A percentile compares a stretch with the other conserved stretches of the same genome.
Evolutionary conservation across 495 filamentous ascomycete genomes (phyloP).

Genomic region (Neurospora cerealis): DNA sequence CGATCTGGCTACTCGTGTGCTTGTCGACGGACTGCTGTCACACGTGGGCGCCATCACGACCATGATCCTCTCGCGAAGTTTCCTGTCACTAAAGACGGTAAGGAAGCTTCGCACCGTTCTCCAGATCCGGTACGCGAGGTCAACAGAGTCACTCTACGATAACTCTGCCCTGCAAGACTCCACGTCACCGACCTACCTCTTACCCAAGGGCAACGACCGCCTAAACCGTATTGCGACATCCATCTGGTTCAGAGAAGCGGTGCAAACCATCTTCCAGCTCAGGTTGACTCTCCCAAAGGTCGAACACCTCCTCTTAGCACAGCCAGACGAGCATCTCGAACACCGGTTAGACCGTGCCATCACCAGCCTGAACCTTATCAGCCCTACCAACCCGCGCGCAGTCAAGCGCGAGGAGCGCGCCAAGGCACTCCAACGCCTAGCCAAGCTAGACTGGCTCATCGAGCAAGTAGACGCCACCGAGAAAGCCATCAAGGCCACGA

Average conservation of each 20-base stretch:
- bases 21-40: constrained; percentile 19
- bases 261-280: not conserved
- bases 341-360: not conserved
- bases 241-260: constrained; percentile 10
- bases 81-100: not conserved
- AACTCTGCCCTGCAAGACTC: not conserved
- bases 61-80: constrained; percentile 5
- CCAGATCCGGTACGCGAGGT: constrained; percentile 1
- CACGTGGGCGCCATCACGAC: constrained; percentile 12
- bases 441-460: constrained; percentile 2
- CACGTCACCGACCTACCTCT: not conserved
- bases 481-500: not conserved
- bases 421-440: not conserved
- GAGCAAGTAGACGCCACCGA: not conserved
- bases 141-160: not conserved
- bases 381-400: not conserved
- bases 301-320: not conserved
- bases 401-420: not conserved
- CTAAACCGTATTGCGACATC: constrained; percentile 6
- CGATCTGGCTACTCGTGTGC: constrained; percentile 12
- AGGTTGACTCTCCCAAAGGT: not conserved
- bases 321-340: not conserved
- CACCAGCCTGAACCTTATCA: not conserved
- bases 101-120: constrained; percentile 8
- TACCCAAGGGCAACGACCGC: not conserved